Conservation (phyloP, 768 basidiomycete species). For the Tulasnella sp. region DNA sequence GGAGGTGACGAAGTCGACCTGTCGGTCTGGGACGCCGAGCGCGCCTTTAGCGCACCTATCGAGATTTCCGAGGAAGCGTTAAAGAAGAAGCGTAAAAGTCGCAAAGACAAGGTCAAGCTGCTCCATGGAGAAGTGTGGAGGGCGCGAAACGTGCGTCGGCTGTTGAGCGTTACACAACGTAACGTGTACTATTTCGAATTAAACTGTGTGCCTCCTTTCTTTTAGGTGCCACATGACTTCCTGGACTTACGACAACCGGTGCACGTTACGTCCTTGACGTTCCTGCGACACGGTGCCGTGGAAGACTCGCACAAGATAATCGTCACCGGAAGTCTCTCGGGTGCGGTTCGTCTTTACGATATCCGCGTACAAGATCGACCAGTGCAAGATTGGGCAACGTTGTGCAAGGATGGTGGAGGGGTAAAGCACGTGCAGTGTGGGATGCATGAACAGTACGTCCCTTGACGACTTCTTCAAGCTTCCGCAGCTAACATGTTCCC, state of each 20-base stretch:
- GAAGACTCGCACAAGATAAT: conserved; percentile 26
- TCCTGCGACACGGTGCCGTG: conserved; percentile 31
- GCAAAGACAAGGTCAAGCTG: conserved; percentile 39
- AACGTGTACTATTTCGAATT: background rate
- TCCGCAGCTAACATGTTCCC: background rate
- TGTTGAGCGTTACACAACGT: background rate
- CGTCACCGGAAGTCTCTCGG: conserved; percentile 59
- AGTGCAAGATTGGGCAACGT: conserved; percentile 53
- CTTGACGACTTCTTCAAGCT: conserved; percentile 10
- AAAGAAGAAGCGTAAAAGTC: conserved; percentile 43
- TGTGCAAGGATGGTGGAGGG: conserved; percentile 39
- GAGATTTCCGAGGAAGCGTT: background rate
- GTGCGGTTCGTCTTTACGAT: conserved; percentile 67
- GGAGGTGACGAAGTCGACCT: conserved; percentile 80
- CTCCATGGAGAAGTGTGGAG: conserved; percentile 65
- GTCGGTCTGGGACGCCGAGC: conserved; percentile 65
- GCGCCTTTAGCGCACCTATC: conserved; percentile 31
- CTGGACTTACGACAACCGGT: conserved; percentile 68
- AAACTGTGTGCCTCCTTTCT: background rate
- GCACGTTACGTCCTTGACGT: conserved; percentile 56
- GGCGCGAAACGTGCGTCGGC: conserved; percentile 54
- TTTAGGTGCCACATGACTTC: conserved; percentile 56
- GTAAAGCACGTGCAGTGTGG: conserved; percentile 49
- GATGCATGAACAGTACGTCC: conserved; percentile 47
- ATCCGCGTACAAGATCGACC: conserved; percentile 51